Conservation (phyloP, 352 stramenopile species). For the Plasmopara viticola region DNA sequence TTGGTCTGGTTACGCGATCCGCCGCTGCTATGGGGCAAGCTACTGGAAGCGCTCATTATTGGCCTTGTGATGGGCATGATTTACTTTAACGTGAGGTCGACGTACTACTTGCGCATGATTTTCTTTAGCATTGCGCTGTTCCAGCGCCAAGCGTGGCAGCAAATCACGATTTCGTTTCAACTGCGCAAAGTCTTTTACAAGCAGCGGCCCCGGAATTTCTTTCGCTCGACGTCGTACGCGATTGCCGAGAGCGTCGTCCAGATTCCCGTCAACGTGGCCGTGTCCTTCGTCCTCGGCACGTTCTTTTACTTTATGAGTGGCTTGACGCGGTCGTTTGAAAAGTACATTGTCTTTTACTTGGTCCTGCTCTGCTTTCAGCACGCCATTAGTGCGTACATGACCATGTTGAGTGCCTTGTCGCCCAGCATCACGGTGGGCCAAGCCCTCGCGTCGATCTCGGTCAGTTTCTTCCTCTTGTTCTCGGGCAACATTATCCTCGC, state of each 20-base stretch:
- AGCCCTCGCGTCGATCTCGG: constrained; percentile 36
- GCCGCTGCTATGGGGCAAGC: constrained; percentile 57
- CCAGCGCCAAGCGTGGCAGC: constrained; percentile 59
- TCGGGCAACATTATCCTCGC: constrained; percentile 68
- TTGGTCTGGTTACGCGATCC: constrained; percentile 56
- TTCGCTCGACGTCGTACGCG: constrained; percentile 72
- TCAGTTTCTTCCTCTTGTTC: constrained; percentile 65
- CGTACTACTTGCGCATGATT: constrained; percentile 66
- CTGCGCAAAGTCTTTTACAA: constrained; percentile 88
- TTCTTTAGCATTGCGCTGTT: constrained; percentile 64
- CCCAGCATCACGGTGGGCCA: constrained; percentile 52
- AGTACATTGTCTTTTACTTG: constrained; percentile 72
- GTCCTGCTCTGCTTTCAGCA: constrained; percentile 74
- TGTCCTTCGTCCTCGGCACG: constrained; percentile 47
- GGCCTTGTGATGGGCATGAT: constrained; percentile 74
- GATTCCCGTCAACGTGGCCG: constrained; percentile 65
- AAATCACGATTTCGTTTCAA: constrained; percentile 64
- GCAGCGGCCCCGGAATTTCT: constrained; percentile 85
- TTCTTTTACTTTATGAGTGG: constrained; percentile 89
- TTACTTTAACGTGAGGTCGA: constrained; percentile 49
- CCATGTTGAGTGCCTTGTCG: constrained; percentile 43
- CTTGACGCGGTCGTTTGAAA: constrained; percentile 42
- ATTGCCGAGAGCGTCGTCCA: constrained; percentile 56
- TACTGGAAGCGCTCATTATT: constrained; percentile 59
- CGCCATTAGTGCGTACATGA: constrained; percentile 60